phyloP scores from a whole-genome alignment of 208 protist species.

The Wallacemonas sp. region DNA sequence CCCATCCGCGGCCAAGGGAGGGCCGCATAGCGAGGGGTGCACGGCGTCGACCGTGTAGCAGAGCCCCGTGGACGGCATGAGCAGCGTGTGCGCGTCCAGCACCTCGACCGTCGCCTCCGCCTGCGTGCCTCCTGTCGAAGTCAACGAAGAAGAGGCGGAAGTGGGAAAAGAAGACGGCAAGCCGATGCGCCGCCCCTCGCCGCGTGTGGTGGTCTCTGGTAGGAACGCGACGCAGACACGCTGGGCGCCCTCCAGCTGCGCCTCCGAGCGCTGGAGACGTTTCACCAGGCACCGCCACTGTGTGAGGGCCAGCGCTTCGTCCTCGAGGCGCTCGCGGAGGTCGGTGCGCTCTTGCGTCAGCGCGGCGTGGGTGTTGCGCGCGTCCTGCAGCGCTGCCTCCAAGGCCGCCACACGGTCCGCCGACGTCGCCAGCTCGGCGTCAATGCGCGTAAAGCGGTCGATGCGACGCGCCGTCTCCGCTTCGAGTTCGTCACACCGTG shows the following conservation, averaged over 20 bases:
- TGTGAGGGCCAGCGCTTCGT: slow-evolving; percentile 14
- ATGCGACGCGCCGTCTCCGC: background rate
- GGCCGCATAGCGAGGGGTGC: background rate
- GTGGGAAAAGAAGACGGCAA: background rate
- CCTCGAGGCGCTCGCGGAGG: slow-evolving; percentile 4
- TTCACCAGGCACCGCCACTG: slow-evolving; percentile 23
- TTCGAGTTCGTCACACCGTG: slow-evolving; percentile 21
- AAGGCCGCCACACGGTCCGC: slow-evolving; percentile 13
- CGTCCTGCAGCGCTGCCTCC: background rate
- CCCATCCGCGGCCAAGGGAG: too few species aligned
- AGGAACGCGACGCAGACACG: slow-evolving; percentile 10
- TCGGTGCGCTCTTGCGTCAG: background rate
- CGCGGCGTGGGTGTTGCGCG: background rate
- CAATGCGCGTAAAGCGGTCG: slow-evolving; percentile 6
- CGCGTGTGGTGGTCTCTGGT: background rate
- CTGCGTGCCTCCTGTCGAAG: background rate
- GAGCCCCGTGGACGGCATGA: background rate
- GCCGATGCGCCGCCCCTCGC: too few species aligned
- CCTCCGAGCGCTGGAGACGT: slow-evolving; percentile 22
- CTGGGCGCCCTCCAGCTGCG: slow-evolving; percentile 29
- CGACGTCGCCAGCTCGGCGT: background rate
- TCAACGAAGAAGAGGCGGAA: too few species aligned
- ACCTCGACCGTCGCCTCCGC: background rate
- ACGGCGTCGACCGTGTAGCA: slow-evolving; percentile 1
- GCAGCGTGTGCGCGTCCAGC: background rate